Evolutionary conservation across 306 rosid species (phyloP).

Genomic region (Albizia julibrissin): DNA sequence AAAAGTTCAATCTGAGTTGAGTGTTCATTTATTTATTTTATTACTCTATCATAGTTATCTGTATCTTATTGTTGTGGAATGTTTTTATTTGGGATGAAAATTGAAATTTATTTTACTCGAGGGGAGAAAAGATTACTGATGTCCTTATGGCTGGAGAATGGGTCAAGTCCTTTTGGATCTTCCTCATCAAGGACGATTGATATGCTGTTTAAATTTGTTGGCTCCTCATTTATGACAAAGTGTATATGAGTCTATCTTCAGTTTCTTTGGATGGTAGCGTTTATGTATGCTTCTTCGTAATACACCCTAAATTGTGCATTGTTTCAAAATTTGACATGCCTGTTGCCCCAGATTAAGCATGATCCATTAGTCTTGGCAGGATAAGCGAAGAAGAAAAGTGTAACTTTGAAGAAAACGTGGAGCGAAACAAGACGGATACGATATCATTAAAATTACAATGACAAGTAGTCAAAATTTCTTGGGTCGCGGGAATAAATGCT

Average conservation of each 20-base stretch:
- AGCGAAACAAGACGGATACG: neutral
- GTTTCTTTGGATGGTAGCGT: neutral
- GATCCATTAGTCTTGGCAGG: neutral
- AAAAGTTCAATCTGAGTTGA: constrained; percentile 45
- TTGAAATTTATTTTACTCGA: constrained; percentile 36
- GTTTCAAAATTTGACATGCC: neutral
- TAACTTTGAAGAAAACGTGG: neutral
- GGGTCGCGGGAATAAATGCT: neutral
- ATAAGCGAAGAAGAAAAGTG: neutral
- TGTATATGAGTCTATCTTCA: constrained; percentile 6
- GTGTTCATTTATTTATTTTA: constrained; percentile 50
- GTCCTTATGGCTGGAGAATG: constrained; percentile 14
- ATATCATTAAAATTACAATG: no score
- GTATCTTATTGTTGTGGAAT: constrained; percentile 38
- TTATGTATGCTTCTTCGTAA: neutral
- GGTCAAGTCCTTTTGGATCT: neutral
- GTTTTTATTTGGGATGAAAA: constrained; percentile 44
- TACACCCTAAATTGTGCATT: neutral
- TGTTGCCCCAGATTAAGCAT: neutral
- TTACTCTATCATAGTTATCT: constrained; percentile 38
- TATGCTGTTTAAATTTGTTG: constrained; percentile 20
- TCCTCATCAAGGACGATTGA: constrained; percentile 14
- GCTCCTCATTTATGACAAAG: constrained; percentile 25
- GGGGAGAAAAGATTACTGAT: constrained; percentile 24
- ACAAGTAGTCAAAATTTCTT: no score